Evolutionary conservation across 768 basidiomycete species (phyloP), one percentile per base, ranked within the genome.

Genomic region (Leucosporidium yakuticum): DNA sequence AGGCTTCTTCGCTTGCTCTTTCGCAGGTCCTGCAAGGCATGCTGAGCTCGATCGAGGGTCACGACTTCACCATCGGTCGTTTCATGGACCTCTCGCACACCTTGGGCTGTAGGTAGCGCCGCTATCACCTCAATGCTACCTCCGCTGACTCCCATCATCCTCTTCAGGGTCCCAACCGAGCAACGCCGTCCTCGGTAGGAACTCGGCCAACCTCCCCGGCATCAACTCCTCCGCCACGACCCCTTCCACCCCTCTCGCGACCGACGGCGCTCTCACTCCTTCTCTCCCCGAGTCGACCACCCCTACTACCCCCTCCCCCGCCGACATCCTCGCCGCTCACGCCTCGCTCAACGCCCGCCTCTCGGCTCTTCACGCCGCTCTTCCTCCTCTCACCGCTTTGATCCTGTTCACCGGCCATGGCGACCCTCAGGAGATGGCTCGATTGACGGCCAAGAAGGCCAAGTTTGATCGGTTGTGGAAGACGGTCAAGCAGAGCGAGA

Each of bases 401-500:
- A 79, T 97, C 62, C 81, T 98, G 49, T 86, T 96, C 76, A 90
- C 88, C 0, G 93, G 94, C 1, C 91, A 97, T 75, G 86, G 87
- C 0, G 90, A 96, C 77, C 93, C 94, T 0, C 85, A 90, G 0
- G 80, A 78, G 11, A 92, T 95, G 90, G 81, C 88, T 4, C 77
- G 82, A 31, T 80, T 98, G 27, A 87, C 86, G 71, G 84, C 84
- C 8, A 82, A 87, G 60, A 88, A 91, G 78, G 79, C 78, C 5
- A 82, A 83, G 36, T 95, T 92, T 74, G 93, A 97, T 49, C 57
- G 58, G 53, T 47, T 73, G 57, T 73, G 78, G 69, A 80, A 79
- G 69, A 78, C 74, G 57, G 79, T 82, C 4, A 88, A 85, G 64
- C 73, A 63, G 39, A 74, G 74, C 5, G 70, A 76, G 54, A 84